Evolutionary conservation across 108 stramenopile species (phyloP).

Genomic region (Nitzschia sp.): DNA sequence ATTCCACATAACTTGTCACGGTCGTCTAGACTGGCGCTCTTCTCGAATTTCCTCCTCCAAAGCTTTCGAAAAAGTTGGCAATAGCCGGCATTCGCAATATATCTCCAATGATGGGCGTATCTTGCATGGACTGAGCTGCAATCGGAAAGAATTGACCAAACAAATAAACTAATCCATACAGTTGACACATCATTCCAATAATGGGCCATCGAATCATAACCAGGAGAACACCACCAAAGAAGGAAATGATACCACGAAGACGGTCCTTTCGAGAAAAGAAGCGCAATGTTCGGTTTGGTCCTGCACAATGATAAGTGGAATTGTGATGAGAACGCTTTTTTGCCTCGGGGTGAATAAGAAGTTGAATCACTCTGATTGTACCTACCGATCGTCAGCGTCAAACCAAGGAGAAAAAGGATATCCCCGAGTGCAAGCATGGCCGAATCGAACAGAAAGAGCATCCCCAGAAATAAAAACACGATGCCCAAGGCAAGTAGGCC

Average conservation of each 20-base stretch:
- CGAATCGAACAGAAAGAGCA: conserved; percentile 88
- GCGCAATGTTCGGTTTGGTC: conserved; percentile 70
- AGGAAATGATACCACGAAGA: conserved; percentile 84
- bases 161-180: conserved; percentile 86
- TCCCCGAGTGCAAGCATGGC: conserved; percentile 88
- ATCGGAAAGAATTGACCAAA: conserved; percentile 95
- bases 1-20: too few species aligned
- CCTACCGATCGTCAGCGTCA: conserved; percentile 85
- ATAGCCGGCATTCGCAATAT: conserved; percentile 68
- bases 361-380: neutral
- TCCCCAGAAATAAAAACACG: conserved; percentile 83
- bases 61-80: conserved; percentile 76
- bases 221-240: conserved; percentile 82
- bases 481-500: conserved; percentile 79
- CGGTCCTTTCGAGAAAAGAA: conserved; percentile 88
- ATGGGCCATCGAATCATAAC: conserved; percentile 88
- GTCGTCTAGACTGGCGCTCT: conserved; percentile 55
- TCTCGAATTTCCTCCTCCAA: conserved; percentile 54
- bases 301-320: conserved; percentile 9
- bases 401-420: conserved; percentile 80
- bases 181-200: conserved; percentile 81
- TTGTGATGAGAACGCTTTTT: neutral
- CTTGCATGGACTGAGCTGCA: conserved; percentile 79
- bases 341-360: neutral
- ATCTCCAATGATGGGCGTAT: conserved; percentile 80